Evolutionary conservation across 2,329 filamentous ascomycete species (phyloP).

Genomic region (Colletotrichum limetticola): DNA sequence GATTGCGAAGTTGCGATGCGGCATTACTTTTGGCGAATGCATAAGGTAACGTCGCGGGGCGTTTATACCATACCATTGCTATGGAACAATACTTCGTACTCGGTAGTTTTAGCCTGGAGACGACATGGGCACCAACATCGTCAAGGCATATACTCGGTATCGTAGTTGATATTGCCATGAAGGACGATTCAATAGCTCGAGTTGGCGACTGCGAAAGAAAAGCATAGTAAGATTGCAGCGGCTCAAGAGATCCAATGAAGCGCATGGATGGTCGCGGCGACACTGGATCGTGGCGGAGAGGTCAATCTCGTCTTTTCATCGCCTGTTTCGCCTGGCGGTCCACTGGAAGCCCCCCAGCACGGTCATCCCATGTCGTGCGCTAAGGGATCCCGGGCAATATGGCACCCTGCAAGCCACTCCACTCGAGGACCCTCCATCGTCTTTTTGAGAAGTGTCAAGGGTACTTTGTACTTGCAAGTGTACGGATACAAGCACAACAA

Average conservation of each 20-base stretch:
- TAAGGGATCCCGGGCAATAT: conserved; percentile 15
- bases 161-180: background rate
- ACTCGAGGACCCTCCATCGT: conserved; percentile 10
- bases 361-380: conserved; percentile 29
- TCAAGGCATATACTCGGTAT: too few relatives aligned
- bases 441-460: background rate
- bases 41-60: background rate
- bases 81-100: background rate
- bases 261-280: conserved; percentile 31
- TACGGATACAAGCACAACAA: background rate
- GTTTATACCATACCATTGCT: background rate
- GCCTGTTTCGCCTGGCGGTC: conserved; percentile 28
- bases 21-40: conserved; percentile 12
- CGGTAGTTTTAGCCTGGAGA: background rate
- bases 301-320: conserved; percentile 33
- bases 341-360: conserved; percentile 25
- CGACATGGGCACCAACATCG: background rate
- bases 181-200: conserved; percentile 26
- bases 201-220: conserved; percentile 26
- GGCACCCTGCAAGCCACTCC: conserved; percentile 7
- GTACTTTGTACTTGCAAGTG: background rate
- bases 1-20: background rate
- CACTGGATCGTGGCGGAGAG: conserved; percentile 32
- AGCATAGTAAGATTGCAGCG: conserved; percentile 31
- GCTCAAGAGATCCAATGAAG: conserved; percentile 10